phyloP scores from a whole-genome alignment of 371 early-diverging fungal species.

The Thermomucor indicae-seudaticae region DNA sequence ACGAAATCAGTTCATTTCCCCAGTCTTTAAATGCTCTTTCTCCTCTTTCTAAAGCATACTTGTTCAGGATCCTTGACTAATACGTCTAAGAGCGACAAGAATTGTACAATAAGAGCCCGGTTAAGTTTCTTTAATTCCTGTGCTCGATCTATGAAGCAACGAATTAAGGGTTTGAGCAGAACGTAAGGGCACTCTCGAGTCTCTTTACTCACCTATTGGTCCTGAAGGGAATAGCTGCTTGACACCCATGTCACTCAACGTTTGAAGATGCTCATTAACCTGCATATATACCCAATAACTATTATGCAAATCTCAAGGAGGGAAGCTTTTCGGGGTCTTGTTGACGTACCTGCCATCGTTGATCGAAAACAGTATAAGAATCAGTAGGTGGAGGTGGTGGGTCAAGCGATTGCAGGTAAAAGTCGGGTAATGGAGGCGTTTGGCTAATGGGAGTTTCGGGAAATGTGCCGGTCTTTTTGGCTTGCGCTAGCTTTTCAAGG shows the following conservation, averaged over 20 bases:
- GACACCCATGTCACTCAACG: slow-evolving; percentile 62
- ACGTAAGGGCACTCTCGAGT: not conserved
- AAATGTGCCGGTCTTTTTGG: slow-evolving; percentile 17
- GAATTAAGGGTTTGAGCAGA: not conserved
- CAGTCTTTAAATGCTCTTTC: not conserved
- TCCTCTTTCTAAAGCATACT: slow-evolving; percentile 19
- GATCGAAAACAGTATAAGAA: slow-evolving; percentile 67
- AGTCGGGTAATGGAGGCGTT: slow-evolving; percentile 46
- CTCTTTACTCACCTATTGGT: slow-evolving; percentile 35
- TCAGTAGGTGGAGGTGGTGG: slow-evolving; percentile 65
- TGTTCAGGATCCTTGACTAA: slow-evolving; percentile 53
- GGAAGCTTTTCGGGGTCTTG: not conserved
- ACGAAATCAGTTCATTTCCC: not conserved
- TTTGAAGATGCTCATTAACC: slow-evolving; percentile 57
- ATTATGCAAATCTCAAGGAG: not conserved
- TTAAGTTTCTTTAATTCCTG: slow-evolving; percentile 73
- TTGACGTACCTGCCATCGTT: slow-evolving; percentile 59
- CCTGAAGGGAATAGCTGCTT: slow-evolving; percentile 64
- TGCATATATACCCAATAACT: slow-evolving; percentile 14
- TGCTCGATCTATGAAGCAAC: slow-evolving; percentile 53
- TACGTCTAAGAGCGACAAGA: slow-evolving; percentile 55
- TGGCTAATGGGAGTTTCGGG: slow-evolving; percentile 21
- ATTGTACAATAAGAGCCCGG: slow-evolving; percentile 68
- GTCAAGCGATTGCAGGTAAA: slow-evolving; percentile 37
- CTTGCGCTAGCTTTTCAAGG: slow-evolving; percentile 34